Base-by-base conservation (phyloP, 2,329 filamentous ascomycete species). In the Beauveria caledonica region DNA sequence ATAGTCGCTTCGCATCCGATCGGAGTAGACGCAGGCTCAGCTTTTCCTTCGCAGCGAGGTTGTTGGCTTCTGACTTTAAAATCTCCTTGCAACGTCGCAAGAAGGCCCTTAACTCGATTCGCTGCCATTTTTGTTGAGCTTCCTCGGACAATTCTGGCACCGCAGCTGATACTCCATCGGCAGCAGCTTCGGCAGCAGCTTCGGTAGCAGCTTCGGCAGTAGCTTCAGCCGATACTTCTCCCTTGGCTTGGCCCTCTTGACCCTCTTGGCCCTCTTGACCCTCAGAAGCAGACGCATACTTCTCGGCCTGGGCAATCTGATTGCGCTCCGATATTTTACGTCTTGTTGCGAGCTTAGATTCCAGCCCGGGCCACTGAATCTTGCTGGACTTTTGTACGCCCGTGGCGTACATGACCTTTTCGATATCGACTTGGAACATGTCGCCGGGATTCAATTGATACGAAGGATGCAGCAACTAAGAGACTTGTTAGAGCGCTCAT, bases 401-500 rank as follows among this genome's bases (percentile, higher is more conserved):
- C 1, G 92, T 96, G 39, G 90, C 93, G 68, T 83, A 92, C 74
- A 99, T 81, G 60, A 99, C 94, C 67, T 87, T 86, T 44, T 96
- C 90, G 40, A 89, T 82, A 21, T 97, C 89, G 68, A 99, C 93
- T 72, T 96, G 91, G 80, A 99, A 99, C 86, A 99, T 90, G 73
- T 99, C 94, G 66, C 94, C 94, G 3, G 94, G 95, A 74, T 99
- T 99, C 44, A 99, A 83, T 65, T 92, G 86, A 74, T 99, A 99
- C 60, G 91, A 89, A 9, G 94, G 92, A 70, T 94, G 90, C 64
- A 83, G 81, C 89, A 97, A 96, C 93, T 96, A 60, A 48, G 48
- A 29, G 15, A 9, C 1, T 27, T 3, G 27, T 62, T 57, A 52
- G 49, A 36, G n/a, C 7, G 29, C 19, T 21, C 27, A 19, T 29